These are phyloP conservation scores for Sporisorium scitamineum DNA, from an alignment of 1,284 basidiomycete genomes.

Conservation along the genomic window DNA sequence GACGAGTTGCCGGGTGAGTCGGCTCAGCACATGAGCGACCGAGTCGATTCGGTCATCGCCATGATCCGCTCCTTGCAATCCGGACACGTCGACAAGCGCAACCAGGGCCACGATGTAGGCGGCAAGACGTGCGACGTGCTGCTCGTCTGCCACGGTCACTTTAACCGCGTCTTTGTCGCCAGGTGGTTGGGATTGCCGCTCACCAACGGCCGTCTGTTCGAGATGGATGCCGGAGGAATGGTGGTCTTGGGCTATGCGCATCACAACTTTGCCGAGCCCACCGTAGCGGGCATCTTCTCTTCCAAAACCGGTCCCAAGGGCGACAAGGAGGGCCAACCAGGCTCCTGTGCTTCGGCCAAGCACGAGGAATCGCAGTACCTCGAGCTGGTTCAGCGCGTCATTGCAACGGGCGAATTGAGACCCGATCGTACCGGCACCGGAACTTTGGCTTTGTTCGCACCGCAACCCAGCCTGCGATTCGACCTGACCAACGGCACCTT, in stretches of 20 bases:
- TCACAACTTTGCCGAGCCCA: conserved; percentile 63
- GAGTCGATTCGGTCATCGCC: conserved; percentile 63
- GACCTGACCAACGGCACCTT: conserved; percentile 70
- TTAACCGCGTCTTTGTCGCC: conserved; percentile 65
- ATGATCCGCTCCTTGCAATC: conserved; percentile 57
- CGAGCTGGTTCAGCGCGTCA: conserved; percentile 59
- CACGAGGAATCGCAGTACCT: conserved; percentile 68
- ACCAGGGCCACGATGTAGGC: conserved; percentile 43
- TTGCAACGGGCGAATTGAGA: conserved; percentile 56
- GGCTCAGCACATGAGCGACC: conserved; percentile 59
- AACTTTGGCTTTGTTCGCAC: conserved; percentile 65
- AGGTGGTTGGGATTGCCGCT: conserved; percentile 63
- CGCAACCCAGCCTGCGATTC: conserved; percentile 61
- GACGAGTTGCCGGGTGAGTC: conserved; percentile 61
- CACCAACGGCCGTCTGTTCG: conserved; percentile 56
- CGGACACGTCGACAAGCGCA: conserved; percentile 53
- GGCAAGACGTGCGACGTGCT: conserved; percentile 59
- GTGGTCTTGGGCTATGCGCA: conserved; percentile 66
- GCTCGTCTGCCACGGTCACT: conserved; percentile 67
- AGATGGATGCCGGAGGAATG: conserved; percentile 66
- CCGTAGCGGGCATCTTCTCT: conserved; percentile 64
- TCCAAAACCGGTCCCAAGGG: conserved; percentile 56
- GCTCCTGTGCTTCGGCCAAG: conserved; percentile 20
- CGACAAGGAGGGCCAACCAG: conserved; percentile 17
- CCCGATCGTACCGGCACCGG: conserved; percentile 67